A percentile compares a stretch with the other conserved stretches of the same genome.
Conservation (phyloP, 2,329 filamentous ascomycete genomes). For the Monosporascus cannonballus region DNA sequence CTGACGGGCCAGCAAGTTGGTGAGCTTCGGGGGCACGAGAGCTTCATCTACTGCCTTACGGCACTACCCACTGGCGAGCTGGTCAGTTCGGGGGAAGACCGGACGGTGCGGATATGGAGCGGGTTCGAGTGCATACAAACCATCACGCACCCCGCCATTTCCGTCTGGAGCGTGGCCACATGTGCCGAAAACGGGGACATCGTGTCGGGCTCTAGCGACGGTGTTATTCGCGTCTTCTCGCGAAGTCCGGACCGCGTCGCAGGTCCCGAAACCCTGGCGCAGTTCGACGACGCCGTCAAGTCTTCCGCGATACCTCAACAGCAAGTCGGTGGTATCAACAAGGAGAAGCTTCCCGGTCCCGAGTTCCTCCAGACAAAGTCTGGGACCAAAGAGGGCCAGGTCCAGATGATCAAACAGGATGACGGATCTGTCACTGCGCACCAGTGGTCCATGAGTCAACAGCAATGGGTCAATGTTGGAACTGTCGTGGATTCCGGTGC, state of each 20-base stretch:
- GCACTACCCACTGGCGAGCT: conserved; percentile 77
- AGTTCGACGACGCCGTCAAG: conserved; percentile 78
- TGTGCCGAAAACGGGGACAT: conserved; percentile 82
- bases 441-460: conserved; percentile 70
- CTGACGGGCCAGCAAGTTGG: conserved; percentile 69
- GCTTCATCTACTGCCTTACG: conserved; percentile 85
- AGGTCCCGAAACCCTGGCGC: conserved; percentile 57
- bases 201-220: conserved; percentile 87
- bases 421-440: conserved; percentile 82
- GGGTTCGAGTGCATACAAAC: conserved; percentile 82
- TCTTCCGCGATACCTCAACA: conserved; percentile 83
- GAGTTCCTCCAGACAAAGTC: conserved; percentile 77
- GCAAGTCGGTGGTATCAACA: conserved; percentile 77
- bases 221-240: conserved; percentile 78
- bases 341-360: conserved; percentile 82
- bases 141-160: conserved; percentile 94
- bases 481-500: conserved; percentile 87
- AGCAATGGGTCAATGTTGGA: conserved; percentile 83
- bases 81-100: conserved; percentile 86
- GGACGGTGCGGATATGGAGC: conserved; percentile 87
- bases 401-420: conserved; percentile 80
- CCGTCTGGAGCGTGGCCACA: conserved; percentile 88
- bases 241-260: conserved; percentile 65
- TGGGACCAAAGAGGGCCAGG: conserved; percentile 93
- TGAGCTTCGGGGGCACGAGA: conserved; percentile 82